A percentile compares a stretch with the other conserved stretches of the same genome.
phyloP scores from a whole-genome alignment of 2,329 filamentous ascomycete species.

The Thelonectria blattea region DNA sequence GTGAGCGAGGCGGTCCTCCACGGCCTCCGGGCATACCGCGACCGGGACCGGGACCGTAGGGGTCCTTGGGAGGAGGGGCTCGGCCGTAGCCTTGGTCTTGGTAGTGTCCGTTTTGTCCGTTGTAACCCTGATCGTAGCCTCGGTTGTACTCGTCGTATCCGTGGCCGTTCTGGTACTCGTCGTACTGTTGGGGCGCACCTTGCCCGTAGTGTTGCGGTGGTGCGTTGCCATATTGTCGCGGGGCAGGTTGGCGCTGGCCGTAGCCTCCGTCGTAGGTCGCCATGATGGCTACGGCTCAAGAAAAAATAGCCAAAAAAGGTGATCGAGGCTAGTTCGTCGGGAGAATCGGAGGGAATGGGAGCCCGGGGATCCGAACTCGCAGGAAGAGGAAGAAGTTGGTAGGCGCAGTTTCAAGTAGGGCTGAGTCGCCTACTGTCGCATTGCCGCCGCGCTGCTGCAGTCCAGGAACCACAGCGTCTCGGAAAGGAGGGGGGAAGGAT shows the following conservation, averaged over 20 bases:
- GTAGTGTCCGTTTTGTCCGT: conserved; percentile 49
- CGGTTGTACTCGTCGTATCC: conserved; percentile 54
- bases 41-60: conserved; percentile 50
- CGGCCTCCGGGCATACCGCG: conserved; percentile 52
- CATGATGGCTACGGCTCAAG: conserved; percentile 51
- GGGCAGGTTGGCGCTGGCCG: conserved; percentile 51
- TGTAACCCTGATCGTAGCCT: conserved; percentile 48
- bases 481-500: conserved; percentile 30
- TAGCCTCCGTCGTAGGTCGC: conserved; percentile 54
- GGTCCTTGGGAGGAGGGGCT: conserved; percentile 51
- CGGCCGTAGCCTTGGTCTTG: conserved; percentile 54
- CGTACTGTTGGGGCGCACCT: conserved; percentile 49
- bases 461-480: conserved; percentile 30
- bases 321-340: conserved; percentile 6
- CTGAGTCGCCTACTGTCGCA: conserved; percentile 34
- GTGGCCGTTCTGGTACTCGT: conserved; percentile 54
- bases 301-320: neutral
- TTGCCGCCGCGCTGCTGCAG: conserved; percentile 26
- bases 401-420: conserved; percentile 26
- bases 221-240: conserved; percentile 44
- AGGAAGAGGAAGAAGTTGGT: conserved; percentile 8
- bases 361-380: conserved; percentile 6
- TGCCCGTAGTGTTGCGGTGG: conserved; percentile 43
- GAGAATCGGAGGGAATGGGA: conserved; percentile 5
- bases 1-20: conserved; percentile 52